Conservation (phyloP, 768 basidiomycete species). For the Suillus subaureus region DNA sequence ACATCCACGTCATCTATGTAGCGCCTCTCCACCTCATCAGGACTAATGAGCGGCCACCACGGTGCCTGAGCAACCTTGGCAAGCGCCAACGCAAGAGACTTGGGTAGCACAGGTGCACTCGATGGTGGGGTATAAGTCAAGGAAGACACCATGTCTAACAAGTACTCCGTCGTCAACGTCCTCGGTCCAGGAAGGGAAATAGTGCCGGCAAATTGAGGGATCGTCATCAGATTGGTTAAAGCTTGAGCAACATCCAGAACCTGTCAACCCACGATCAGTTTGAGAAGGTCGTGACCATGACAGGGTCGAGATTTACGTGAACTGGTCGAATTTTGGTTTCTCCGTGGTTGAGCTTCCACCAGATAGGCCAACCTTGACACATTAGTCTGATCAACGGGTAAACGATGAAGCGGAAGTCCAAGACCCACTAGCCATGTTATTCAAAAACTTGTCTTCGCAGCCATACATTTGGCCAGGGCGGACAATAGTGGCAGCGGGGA, state of each 20-base stretch:
- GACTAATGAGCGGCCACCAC: slow-evolving; percentile 93
- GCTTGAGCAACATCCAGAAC: slow-evolving; percentile 95
- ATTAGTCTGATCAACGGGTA: slow-evolving; percentile 16
- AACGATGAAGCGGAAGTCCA: slow-evolving; percentile 8
- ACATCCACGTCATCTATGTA: slow-evolving; percentile 81
- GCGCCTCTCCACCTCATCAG: slow-evolving; percentile 88
- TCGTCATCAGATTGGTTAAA: slow-evolving; percentile 72
- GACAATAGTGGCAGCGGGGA: slow-evolving; percentile 86
- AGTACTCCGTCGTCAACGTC: slow-evolving; percentile 79
- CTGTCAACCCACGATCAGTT: slow-evolving; percentile 40
- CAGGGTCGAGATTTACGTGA: slow-evolving; percentile 58
- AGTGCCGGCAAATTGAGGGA: slow-evolving; percentile 64
- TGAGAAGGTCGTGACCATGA: slow-evolving; percentile 22
- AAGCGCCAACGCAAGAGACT: slow-evolving; percentile 62
- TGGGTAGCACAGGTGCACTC: slow-evolving; percentile 75
- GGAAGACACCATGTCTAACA: slow-evolving; percentile 75
- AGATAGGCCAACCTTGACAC: slow-evolving; percentile 79
- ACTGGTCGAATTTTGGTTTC: slow-evolving; percentile 88
- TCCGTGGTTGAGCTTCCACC: slow-evolving; percentile 92
- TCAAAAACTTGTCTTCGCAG: slow-evolving; percentile 93
- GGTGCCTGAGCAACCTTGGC: slow-evolving; percentile 61
- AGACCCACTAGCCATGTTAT: slow-evolving; percentile 84
- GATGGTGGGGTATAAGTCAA: slow-evolving; percentile 79
- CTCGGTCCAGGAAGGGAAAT: slow-evolving; percentile 88
- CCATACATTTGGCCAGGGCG: slow-evolving; percentile 87